Evolutionary conservation across 2,329 filamentous ascomycete genomes (phyloP).

Genomic region (Colletotrichum chrysophilum): DNA sequence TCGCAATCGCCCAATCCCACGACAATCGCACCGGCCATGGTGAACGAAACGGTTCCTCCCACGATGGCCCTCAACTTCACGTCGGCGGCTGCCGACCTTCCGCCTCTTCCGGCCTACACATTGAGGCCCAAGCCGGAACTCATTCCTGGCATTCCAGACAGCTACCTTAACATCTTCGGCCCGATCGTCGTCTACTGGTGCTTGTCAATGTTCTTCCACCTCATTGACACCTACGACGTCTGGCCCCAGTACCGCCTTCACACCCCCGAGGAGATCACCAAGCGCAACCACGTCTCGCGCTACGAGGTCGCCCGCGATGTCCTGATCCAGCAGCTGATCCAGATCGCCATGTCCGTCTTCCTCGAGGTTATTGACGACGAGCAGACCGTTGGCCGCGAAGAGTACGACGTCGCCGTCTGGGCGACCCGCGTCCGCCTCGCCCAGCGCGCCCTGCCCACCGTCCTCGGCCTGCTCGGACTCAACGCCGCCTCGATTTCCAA

Average conservation of each 20-base stretch:
- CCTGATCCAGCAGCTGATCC: conserved; percentile 88
- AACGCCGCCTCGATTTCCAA: conserved; percentile 78
- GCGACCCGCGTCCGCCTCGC: conserved; percentile 80
- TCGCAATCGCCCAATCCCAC: background rate
- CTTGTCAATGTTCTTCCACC: conserved; percentile 84
- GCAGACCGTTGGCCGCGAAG: conserved; percentile 77
- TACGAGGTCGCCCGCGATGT: conserved; percentile 91
- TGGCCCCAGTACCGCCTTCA: conserved; percentile 93
- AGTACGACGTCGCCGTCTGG: conserved; percentile 90
- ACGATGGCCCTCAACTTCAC: conserved; percentile 56
- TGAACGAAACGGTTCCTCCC: conserved; percentile 38
- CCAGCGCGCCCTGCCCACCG: conserved; percentile 76
- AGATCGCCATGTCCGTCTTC: conserved; percentile 73
- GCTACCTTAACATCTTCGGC: conserved; percentile 75
- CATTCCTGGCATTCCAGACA: conserved; percentile 80
- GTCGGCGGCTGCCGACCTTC: conserved; percentile 66
- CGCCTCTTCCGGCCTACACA: conserved; percentile 84
- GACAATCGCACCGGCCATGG: conserved; percentile 35
- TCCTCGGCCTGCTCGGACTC: conserved; percentile 76
- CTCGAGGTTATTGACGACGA: conserved; percentile 76
- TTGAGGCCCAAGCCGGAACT: conserved; percentile 73
- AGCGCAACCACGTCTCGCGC: conserved; percentile 85
- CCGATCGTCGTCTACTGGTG: conserved; percentile 89
- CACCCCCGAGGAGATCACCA: conserved; percentile 88
- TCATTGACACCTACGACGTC: conserved; percentile 83